Evolutionary conservation across 2,329 filamentous ascomycete genomes (phyloP), one percentile per base, ranked within the genome.

Genomic region (Sarocladiaceae sp.): DNA sequence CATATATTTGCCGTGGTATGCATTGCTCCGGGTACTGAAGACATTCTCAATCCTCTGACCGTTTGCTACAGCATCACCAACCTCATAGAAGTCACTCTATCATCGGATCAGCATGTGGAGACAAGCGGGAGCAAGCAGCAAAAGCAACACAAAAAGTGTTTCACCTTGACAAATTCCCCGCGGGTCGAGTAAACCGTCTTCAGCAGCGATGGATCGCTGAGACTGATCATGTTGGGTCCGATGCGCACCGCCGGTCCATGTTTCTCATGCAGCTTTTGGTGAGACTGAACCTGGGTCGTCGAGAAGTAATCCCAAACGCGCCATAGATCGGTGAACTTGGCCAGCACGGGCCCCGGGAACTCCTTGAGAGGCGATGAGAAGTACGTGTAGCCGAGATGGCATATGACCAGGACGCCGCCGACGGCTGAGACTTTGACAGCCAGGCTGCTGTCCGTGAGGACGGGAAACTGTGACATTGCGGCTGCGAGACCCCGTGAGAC

Each of bases 231-330:
- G 33, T 65, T 63, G 7, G 64, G 64, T 1, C 57, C 62, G 13
- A 64, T 58, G 6, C 58, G 60, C 3, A 67, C 60, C 4, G 62
- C 56, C 1, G 61, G 58, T 0, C 64, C 63, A 45, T 64, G 57
- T 39, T 58, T 58, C n/a, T 57, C 49, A 45, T 64, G 62, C 2
- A 66, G 53, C 12, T 53, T 47, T 13, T 56, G 44, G 20, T 48
- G 44, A 9, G 37, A 37, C 13, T 33, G 24, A 32, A 29, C 34
- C 24, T 46, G 44, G n/a, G 44, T 45, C 12, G 31, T 43, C 18
- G 13, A 33, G 10, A 15, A 29, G 39, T 48, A 44, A 39, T 44
- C 39, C 9, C 23, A 44, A 15, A 46, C 23, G 3, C 47, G 33
- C 47, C 47, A 48, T 13, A 46, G 33, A 24, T 46, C 44, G 2